Evolutionary conservation across 352 stramenopile genomes (phyloP), one percentile per base, ranked within the genome.

Genomic region (Globisporangium cystogenes): DNA sequence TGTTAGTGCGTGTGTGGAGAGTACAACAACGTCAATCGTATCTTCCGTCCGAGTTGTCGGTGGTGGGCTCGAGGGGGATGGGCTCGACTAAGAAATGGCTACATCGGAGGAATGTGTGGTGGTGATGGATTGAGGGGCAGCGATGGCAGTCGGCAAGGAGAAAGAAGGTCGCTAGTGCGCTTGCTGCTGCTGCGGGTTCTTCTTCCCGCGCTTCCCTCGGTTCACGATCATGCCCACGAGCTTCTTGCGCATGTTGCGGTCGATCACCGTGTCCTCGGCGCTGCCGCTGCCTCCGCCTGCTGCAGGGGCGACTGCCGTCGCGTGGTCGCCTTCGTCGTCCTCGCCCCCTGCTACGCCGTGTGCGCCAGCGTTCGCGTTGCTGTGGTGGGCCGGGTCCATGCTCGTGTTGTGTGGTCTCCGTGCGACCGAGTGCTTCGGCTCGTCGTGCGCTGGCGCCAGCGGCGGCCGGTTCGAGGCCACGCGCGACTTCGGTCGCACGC

Each of bases 241-340:
- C 56, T 93, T 91, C 71, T 91, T 93, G 60, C 80, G 76, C 77
- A 85, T 93, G 53, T 73, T 39, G 7, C 78, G 74, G 49, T 90
- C 76, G 51, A 90, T 91, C 42, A 91, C 74, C 21, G 75, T 61
- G 23, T 91, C 82, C 10, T 91, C 76, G 23, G 60, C 68, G 2
- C 51, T 33, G 29, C n/a, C 31, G 37, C 24, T 24, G 41, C 42
- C 41, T 33, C 51, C 48, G 27, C 18, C 21, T 40, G 58, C 54
- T 18, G 44, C 47, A 14, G 12, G 39, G 16, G 21, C 39, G 10
- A 24, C 35, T 18, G 35, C 47, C 20, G 27, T n/a, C 14, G n/a
- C 24, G 35, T 21, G 6, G 7, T 45, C 42, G 12, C 65, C 54
- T n/a, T 74, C 65, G 24, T 70, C 67, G 41, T 44, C 37, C 35